These are phyloP conservation scores for Beta macrorhiza DNA, from an alignment of 179 eudicot species.

Conservation along the genomic window DNA sequence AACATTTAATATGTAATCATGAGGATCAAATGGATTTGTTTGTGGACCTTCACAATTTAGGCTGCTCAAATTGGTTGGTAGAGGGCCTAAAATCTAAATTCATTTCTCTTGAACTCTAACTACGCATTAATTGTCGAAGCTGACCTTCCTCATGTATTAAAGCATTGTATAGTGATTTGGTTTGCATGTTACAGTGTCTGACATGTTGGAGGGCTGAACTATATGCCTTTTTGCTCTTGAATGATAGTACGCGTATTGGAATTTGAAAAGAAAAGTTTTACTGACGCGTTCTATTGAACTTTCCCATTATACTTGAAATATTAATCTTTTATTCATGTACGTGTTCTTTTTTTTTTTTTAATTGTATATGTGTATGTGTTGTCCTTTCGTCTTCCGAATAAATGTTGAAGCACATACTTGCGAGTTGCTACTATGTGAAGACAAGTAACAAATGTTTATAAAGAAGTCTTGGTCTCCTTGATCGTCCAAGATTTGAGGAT, in stretches of 20 bases:
- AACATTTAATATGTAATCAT: no score
- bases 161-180: neutral
- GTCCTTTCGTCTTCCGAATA: no score
- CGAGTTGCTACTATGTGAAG: neutral
- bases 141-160: neutral
- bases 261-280: no score
- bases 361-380: neutral
- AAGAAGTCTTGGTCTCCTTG: neutral
- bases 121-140: neutral
- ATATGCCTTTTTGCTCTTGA: neutral
- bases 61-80: neutral
- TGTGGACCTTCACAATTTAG: no score
- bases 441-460: neutral
- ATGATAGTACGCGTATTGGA: neutral
- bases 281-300: no score
- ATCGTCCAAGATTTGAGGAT: neutral
- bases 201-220: neutral
- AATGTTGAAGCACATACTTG: neutral
- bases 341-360: no score
- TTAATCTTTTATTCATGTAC: no score
- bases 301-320: no score
- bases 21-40: no score
- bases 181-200: neutral
- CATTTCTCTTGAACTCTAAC: neutral
- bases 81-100: neutral